Conservation (phyloP, 2,329 filamentous ascomycete genomes). For the Colletotrichum sp. region DNA sequence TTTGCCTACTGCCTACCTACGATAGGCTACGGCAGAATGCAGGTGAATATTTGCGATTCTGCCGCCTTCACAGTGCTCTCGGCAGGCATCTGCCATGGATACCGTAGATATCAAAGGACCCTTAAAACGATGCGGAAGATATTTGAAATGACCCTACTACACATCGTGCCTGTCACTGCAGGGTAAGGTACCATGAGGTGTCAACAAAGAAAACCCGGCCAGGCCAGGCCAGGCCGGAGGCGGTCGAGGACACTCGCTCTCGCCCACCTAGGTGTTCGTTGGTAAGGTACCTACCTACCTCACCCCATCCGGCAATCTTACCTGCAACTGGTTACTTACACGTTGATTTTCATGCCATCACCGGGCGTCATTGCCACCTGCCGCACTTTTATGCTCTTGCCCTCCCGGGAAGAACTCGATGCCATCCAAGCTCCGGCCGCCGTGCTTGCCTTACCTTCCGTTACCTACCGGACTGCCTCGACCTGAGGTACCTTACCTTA, state of each 20-base stretch:
- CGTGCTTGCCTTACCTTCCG: not conserved
- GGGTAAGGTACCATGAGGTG: not conserved
- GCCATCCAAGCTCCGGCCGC: not conserved
- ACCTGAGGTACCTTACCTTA: not conserved
- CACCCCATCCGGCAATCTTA: not conserved
- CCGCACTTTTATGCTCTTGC: not conserved
- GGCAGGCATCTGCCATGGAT: not conserved
- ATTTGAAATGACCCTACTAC: not conserved
- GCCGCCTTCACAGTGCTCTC: not conserved
- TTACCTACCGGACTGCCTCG: no score
- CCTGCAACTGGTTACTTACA: not conserved
- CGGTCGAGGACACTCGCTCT: not conserved
- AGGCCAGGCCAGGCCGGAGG: not conserved
- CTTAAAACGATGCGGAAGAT: not conserved
- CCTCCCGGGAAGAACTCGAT: not conserved
- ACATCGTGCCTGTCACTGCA: not conserved
- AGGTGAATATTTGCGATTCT: not conserved
- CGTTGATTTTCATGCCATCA: not conserved
- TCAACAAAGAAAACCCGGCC: not conserved
- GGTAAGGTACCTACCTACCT: not conserved
- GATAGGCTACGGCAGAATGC: not conserved
- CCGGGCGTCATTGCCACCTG: not conserved
- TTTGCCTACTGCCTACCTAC: not conserved
- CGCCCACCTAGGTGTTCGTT: not conserved
- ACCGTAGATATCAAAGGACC: not conserved